Base-by-base conservation (phyloP, 2,329 filamentous ascomycete genomes). In the Fusarium euwallaceae region DNA sequence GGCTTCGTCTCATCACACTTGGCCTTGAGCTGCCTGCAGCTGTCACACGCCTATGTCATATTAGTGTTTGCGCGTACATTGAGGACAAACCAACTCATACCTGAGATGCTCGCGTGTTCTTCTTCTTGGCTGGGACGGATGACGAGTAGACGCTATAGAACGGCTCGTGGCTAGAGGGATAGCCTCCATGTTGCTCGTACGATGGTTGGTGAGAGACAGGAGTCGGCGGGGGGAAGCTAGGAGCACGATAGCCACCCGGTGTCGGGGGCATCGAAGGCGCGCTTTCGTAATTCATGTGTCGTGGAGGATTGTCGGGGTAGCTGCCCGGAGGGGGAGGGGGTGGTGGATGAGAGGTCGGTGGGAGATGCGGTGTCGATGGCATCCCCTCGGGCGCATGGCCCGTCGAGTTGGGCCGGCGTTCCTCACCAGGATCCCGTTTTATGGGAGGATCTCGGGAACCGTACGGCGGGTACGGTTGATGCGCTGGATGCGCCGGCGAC, bases 1-100 rank as follows among this genome's bases (percentile, higher is more conserved):
- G 93, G 95, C 75, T 93, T 92, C 12, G 92, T 92, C 85, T 98
- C 95, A 78, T 97, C 95, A 81, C 95, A 98, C 83, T 97, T 97
- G 16, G 95, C 95, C 83, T 97, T 98, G 43, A 96, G 89, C 70
- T 93, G 90, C 68, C 95, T 92, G 83, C 95, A 98, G 82, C 93
- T 94, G 79, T 97, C 95, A 83, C 97, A 99, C 41, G 97, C 97
- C 92, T 97, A 78, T 51, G 20, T 55, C n/a, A 17, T 20, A 67
- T 80, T 69, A 78, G 71, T 37, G 34, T 20, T 56, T 51, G 16
- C 43, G 64, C 55, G 4, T 17, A 36, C 8, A 5, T 56, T 9
- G 10, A 20, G 36, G 34, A 20, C 24, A 32, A 24, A 24, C 20
- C 22, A 10, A 22, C 58, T 58, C 67, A 43, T 69, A 91, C 90